Percentiles rank a stretch among this genome's conserved stretches.
Evolutionary conservation across 306 rosid species (phyloP).

Genomic region (Vigna unguiculata): DNA sequence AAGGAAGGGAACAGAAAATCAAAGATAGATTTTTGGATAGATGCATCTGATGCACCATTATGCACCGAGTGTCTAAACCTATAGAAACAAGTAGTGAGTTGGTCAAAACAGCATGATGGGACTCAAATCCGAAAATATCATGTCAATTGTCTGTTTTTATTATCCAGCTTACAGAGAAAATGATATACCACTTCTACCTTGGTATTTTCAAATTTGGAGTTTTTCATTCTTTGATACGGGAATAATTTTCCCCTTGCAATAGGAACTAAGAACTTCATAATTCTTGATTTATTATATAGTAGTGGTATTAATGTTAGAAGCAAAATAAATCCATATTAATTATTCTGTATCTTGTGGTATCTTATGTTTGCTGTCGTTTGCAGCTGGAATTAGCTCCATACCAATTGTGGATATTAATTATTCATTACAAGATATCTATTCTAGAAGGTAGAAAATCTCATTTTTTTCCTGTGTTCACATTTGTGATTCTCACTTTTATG

Average conservation of each 20-base stretch:
- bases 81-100: slow-evolving; percentile 29
- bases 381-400: slow-evolving; percentile 75
- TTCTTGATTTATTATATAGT: slow-evolving; percentile 18
- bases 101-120: slow-evolving; percentile 26
- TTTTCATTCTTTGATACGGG: neutral
- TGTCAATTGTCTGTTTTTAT: neutral
- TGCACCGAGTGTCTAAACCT: neutral
- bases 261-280: slow-evolving; percentile 12
- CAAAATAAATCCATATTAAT: slow-evolving; percentile 24
- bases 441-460: slow-evolving; percentile 57
- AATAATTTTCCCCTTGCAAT: slow-evolving; percentile 20
- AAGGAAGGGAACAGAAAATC: slow-evolving; percentile 23
- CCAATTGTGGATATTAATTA: slow-evolving; percentile 64
- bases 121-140: slow-evolving; percentile 19
- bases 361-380: slow-evolving; percentile 41
- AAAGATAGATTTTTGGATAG: slow-evolving; percentile 5
- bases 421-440: slow-evolving; percentile 63
- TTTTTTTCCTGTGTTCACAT: neutral
- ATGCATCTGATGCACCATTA: slow-evolving; percentile 7
- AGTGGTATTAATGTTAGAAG: slow-evolving; percentile 7
- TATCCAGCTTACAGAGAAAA: neutral
- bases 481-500: slow-evolving; percentile 19
- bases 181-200: slow-evolving; percentile 12
- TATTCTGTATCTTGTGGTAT: slow-evolving; percentile 29
- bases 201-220: neutral